A percentile compares a stretch with the other conserved stretches of the same genome.
phyloP scores from a whole-genome alignment of 2,329 filamentous ascomycete genomes.

The Colletotrichum shisoi region DNA sequence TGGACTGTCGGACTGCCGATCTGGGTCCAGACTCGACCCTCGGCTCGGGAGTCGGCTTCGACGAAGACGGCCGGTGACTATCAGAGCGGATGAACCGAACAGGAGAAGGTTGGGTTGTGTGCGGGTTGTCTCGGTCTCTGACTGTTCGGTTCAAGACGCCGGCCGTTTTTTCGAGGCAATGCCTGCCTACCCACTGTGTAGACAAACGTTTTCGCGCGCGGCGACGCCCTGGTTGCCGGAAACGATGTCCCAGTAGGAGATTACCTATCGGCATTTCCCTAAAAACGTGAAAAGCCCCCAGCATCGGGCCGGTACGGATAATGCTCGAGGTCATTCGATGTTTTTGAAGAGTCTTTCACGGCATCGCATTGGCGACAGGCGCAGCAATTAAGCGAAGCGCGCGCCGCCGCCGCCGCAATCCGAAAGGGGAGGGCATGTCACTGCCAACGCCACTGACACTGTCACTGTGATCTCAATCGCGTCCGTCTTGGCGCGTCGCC shows the following conservation, averaged over 20 bases:
- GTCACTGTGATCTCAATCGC: background rate
- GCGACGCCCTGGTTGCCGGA: background rate
- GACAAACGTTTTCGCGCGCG: background rate
- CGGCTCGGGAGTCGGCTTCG: conserved; percentile 3
- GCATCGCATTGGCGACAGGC: background rate
- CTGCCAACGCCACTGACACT: background rate
- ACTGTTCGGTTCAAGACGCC: background rate
- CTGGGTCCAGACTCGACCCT: conserved; percentile 7
- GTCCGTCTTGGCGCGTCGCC: background rate
- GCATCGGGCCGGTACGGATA: background rate
- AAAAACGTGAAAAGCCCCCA: background rate
- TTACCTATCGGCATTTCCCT: background rate
- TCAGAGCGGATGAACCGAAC: background rate
- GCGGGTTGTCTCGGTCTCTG: background rate
- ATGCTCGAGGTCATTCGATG: conserved; percentile 12
- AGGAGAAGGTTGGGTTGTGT: background rate
- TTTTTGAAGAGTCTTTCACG: background rate
- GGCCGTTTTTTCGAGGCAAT: background rate
- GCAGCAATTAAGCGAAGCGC: conserved; percentile 2
- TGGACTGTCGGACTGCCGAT: background rate
- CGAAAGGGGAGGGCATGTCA: background rate
- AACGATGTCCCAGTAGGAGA: background rate
- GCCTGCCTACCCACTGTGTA: too few species aligned
- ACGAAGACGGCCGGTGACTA: background rate
- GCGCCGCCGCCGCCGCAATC: background rate